Evolutionary conservation across 2,329 filamentous ascomycete genomes (phyloP).

Genomic region (Albifimbria verrucaria): DNA sequence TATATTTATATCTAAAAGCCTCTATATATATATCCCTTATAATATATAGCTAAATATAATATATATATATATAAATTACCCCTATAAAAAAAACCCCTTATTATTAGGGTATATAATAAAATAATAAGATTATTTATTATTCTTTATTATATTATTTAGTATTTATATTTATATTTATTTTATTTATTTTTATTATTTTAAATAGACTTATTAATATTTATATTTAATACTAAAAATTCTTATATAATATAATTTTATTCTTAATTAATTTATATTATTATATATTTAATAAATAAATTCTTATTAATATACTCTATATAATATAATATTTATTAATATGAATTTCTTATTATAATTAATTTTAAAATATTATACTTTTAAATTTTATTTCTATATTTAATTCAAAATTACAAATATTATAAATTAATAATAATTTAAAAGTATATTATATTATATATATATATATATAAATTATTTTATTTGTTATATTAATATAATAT

Average conservation of each 20-base stretch:
- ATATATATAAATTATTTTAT: background rate
- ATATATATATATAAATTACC: background rate
- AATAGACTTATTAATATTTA: background rate
- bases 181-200: background rate
- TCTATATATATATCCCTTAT: no score
- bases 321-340: background rate
- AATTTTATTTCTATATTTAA: background rate
- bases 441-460: background rate
- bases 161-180: background rate
- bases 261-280: no score
- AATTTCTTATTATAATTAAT: conserved; percentile 1
- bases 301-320: background rate
- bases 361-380: conserved; percentile 5
- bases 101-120: background rate
- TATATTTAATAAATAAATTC: background rate
- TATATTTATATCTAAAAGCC: no score
- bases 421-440: background rate
- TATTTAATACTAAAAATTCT: background rate
- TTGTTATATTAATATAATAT: background rate
- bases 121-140: background rate
- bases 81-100: background rate
- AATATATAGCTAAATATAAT: no score
- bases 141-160: background rate
- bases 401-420: background rate
- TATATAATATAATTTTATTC: background rate